Base-by-base conservation (phyloP, 306 rosid species). In the Calophaca sinica region DNA sequence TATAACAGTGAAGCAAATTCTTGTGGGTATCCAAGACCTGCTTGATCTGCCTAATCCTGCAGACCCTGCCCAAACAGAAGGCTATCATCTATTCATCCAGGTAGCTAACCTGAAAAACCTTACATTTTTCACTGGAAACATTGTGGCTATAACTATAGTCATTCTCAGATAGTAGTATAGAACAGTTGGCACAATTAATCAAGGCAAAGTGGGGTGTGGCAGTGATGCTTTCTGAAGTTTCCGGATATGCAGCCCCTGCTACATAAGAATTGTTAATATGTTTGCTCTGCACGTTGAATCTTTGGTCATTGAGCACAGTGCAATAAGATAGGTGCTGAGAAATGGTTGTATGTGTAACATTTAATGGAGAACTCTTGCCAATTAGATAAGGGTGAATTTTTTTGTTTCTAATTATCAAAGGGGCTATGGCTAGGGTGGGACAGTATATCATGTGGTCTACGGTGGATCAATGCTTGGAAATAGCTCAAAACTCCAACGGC, bases 61-160 rank as follows among this genome's bases (percentile, higher is more conserved):
- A 80, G 97, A 92, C 75, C 99, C 97, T 74, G 99, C 99, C 13
- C 98, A 94, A 85, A 91, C 98, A 9, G 98, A 94, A 79, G 98
- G 98, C 6, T 94, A 94, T 86, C 98, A 94, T 83, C 90, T 91
- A 76, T 94, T 91, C 80, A 94, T 94, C 84, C 97, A 91, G 96
- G 98, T 94, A 91, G 69, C 38, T 60, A 70, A 62, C 48, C 9
- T 13, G 53, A 75, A 7, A 32, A 33, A 3, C n/a, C 57, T 28
- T 63, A 52, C 68, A 45, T 62, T 61, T 58, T 72, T 28, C 14
- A 28, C 42, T 44, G 49, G 13, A 62, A 69, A 52, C 15, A 49
- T 6, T 50, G 26, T 52, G 59, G 10, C 12, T 41, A 14, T n/a
- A 26, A 70, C n/a, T 14, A 9, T 4, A 74, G 44, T 33, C 7